Percentiles rank a stretch among this genome's conserved stretches.
These are phyloP conservation scores for Leccinum pellstonianum DNA, from an alignment of 768 basidiomycete species.

Conservation along the genomic window DNA sequence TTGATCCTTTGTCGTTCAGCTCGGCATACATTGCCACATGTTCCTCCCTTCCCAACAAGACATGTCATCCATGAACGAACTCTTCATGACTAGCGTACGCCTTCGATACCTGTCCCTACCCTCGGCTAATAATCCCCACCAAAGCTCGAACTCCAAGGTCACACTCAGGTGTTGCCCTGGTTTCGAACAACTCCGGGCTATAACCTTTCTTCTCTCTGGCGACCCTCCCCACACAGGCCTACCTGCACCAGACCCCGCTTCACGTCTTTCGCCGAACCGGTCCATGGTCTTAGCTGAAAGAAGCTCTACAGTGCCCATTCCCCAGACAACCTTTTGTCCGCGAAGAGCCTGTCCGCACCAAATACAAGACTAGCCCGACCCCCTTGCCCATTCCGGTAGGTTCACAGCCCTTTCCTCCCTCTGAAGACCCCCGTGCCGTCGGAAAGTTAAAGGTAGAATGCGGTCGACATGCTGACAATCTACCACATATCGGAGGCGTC, in stretches of 20 bases:
- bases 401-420: slow-evolving; percentile 12
- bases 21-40: slow-evolving; percentile 57
- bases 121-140: slow-evolving; percentile 3
- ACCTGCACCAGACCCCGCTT: too few relatives aligned
- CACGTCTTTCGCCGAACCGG: slow-evolving; percentile 7
- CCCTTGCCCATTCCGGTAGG: slow-evolving; percentile 32
- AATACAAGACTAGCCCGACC: slow-evolving; percentile 33
- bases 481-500: slow-evolving; percentile 9
- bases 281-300: slow-evolving; percentile 70
- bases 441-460: slow-evolving; percentile 26
- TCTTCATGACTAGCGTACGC: slow-evolving; percentile 50
- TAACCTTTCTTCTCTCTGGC: slow-evolving; percentile 46
- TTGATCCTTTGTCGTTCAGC: slow-evolving; percentile 37
- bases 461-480: slow-evolving; percentile 24
- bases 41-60: slow-evolving; percentile 47
- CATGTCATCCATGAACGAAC: slow-evolving; percentile 43
- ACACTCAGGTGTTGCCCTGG: slow-evolving; percentile 33
- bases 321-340: slow-evolving; percentile 51
- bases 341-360: slow-evolving; percentile 44
- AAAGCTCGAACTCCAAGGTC: slow-evolving; percentile 28
- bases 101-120: not conserved
- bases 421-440: slow-evolving; percentile 20
- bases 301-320: slow-evolving; percentile 59
- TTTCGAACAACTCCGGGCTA: slow-evolving; percentile 41
- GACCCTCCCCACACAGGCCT: slow-evolving; percentile 23